A percentile compares a stretch with the other conserved stretches of the same genome.
Evolutionary conservation across 768 basidiomycete species (phyloP).

Genomic region (Rhizopogon sp.): DNA sequence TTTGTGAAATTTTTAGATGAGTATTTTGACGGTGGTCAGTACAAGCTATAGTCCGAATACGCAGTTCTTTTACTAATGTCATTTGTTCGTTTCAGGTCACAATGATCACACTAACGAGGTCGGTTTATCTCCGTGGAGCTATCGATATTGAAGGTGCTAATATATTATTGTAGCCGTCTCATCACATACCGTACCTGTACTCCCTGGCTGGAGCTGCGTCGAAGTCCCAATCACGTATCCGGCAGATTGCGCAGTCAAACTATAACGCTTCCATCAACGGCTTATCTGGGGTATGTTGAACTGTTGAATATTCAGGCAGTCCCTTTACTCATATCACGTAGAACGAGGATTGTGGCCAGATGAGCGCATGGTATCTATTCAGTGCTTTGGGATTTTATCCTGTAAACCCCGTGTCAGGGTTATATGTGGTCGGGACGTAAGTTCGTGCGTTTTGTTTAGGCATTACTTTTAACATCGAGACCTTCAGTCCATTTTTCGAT

Average conservation of each 20-base stretch:
- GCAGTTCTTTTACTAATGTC: neutral
- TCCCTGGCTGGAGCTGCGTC: conserved; percentile 65
- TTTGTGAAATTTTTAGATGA: conserved; percentile 68
- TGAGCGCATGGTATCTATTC: conserved; percentile 88
- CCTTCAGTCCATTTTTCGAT: conserved; percentile 46
- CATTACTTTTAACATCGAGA: neutral
- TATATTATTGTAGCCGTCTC: conserved; percentile 55
- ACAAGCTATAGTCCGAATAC: neutral
- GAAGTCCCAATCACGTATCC: conserved; percentile 67
- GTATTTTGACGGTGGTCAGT: conserved; percentile 43
- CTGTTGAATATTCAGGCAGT: neutral
- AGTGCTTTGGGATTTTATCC: conserved; percentile 82
- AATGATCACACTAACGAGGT: conserved; percentile 84
- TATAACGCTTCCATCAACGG: conserved; percentile 69
- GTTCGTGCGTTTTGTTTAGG: conserved; percentile 13
- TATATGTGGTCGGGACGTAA: conserved; percentile 73
- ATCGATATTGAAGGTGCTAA: conserved; percentile 2
- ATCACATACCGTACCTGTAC: conserved; percentile 84
- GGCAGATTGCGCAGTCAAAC: conserved; percentile 55
- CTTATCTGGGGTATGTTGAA: conserved; percentile 56
- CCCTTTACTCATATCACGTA: conserved; percentile 17
- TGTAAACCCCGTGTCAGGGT: conserved; percentile 73
- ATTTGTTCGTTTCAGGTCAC: conserved; percentile 42
- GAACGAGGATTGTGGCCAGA: conserved; percentile 90
- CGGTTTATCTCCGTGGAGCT: conserved; percentile 6